Conservation (phyloP, 2,329 filamentous ascomycete genomes). For the Aureobasidium sp. region DNA sequence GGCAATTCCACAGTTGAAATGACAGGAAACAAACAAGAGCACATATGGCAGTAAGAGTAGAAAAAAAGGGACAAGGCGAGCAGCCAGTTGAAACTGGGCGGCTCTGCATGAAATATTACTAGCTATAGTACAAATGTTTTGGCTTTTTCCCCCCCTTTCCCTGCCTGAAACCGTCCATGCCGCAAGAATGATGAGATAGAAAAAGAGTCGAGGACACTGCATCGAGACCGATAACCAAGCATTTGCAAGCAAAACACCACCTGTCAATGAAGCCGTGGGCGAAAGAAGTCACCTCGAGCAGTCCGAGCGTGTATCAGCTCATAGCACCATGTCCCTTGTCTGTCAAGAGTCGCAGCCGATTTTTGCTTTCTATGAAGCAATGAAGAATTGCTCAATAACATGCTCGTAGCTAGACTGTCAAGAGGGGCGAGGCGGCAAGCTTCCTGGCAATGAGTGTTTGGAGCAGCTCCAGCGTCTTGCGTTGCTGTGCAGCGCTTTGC, state of each 20-base stretch:
- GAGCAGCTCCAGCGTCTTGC: slow-evolving; percentile 26
- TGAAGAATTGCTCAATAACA: neutral
- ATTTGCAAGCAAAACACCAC: neutral
- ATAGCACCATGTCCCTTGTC: neutral
- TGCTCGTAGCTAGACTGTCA: neutral
- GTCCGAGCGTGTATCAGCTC: too few species aligned
- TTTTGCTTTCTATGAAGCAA: neutral
- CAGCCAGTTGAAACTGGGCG: too few species aligned
- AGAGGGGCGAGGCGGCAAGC: slow-evolving; percentile 18
- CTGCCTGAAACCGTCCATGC: neutral
- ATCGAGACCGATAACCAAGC: neutral
- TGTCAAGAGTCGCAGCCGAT: neutral
- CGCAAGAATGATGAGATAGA: neutral
- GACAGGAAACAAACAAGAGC: too few species aligned
- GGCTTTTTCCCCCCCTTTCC: too few species aligned
- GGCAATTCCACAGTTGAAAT: too few species aligned
- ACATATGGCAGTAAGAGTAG: too few species aligned
- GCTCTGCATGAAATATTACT: neutral
- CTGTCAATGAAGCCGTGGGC: too few species aligned
- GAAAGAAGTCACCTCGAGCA: neutral
- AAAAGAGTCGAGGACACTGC: too few species aligned
- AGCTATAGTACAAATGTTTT: slow-evolving; percentile 5
- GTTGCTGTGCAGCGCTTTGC: slow-evolving; percentile 27
- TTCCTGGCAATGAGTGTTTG: slow-evolving; percentile 30
- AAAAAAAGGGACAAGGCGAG: too few species aligned